phyloP scores from a whole-genome alignment of 2,329 filamentous ascomycete species.

The Fusarium phyllophilum region DNA sequence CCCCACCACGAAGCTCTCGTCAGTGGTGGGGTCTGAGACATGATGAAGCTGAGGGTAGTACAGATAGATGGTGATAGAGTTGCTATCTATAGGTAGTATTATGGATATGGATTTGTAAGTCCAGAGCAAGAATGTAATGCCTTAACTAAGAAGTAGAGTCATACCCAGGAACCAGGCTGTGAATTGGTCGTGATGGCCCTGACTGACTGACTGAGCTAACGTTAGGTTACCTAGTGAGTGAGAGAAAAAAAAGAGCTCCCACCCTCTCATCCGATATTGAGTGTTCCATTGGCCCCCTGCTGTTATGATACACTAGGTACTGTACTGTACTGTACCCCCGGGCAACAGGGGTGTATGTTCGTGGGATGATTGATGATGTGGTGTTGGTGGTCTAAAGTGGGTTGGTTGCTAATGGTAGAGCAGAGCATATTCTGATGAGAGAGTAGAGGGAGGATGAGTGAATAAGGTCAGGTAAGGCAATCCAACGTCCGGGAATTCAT shows the following conservation, averaged over 20 bases:
- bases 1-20: constrained; percentile 33
- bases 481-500: constrained; percentile 34
- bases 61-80: no score
- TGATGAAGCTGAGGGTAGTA: neutral
- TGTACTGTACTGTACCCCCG: neutral
- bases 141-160: neutral
- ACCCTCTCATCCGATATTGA: constrained; percentile 34
- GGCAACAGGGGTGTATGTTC: constrained; percentile 15
- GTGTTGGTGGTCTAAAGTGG: constrained; percentile 24
- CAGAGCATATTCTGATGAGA: neutral
- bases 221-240: neutral
- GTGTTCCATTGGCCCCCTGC: constrained; percentile 13
- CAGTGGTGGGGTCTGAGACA: constrained; percentile 18
- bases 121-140: neutral
- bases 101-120: constrained; percentile 4
- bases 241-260: constrained; percentile 2
- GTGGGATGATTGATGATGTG: constrained; percentile 38
- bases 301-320: neutral
- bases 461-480: constrained; percentile 28
- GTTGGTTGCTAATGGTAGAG: constrained; percentile 6
- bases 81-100: neutral
- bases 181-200: constrained; percentile 12
- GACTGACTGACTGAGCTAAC: neutral
- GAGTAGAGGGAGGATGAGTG: neutral
- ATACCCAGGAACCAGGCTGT: neutral